Evolutionary conservation across 306 rosid species (phyloP).

Genomic region (Chamaecrista fasciculata): DNA sequence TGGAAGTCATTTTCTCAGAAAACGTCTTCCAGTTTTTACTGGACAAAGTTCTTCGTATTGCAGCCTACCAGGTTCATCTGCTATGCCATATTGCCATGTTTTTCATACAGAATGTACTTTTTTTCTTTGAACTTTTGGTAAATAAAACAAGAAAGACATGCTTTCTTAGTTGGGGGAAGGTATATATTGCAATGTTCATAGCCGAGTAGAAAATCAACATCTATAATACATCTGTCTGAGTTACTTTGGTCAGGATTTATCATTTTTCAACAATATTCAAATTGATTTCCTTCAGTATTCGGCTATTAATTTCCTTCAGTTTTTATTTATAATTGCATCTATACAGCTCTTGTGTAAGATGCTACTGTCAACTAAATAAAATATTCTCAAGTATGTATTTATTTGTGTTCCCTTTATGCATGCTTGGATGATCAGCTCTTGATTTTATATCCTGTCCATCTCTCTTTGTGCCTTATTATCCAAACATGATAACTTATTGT

Average conservation of each 20-base stretch:
- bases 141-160: constrained; percentile 7
- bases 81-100: background rate
- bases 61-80: constrained; percentile 80
- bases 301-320: background rate
- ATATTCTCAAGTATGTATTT: background rate
- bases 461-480: background rate
- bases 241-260: background rate
- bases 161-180: background rate
- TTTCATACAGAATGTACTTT: background rate
- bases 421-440: background rate
- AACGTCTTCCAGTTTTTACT: constrained; percentile 81
- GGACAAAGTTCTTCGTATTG: constrained; percentile 76
- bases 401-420: background rate
- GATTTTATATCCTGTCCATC: background rate
- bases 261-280: background rate
- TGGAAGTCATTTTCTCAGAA: constrained; percentile 75
- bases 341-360: constrained; percentile 3
- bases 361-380: background rate
- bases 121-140: background rate
- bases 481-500: background rate
- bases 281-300: background rate
- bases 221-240: background rate
- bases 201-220: constrained; percentile 3
- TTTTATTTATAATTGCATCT: background rate
- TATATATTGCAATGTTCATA: background rate